phyloP scores from a whole-genome alignment of 495 filamentous ascomycete species.

The Penicillium salamii region DNA sequence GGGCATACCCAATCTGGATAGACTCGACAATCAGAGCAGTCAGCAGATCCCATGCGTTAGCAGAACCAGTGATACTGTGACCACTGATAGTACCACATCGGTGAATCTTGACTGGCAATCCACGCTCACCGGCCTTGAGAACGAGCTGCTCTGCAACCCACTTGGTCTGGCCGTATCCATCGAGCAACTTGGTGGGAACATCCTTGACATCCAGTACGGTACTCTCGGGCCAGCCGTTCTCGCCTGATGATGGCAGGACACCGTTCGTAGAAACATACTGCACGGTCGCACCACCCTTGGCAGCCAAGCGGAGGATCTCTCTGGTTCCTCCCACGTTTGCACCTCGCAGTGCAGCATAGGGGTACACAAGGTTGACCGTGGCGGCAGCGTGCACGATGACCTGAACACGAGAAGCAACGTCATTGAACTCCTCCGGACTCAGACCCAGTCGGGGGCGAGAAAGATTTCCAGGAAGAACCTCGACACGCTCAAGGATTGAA shows the following conservation, averaged over 20 bases:
- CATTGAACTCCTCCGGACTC: conserved; percentile 51
- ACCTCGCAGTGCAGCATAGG: conserved; percentile 58
- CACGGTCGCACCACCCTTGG: conserved; percentile 58
- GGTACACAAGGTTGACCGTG: conserved; percentile 66
- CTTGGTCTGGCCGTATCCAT: conserved; percentile 65
- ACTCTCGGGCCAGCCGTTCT: conserved; percentile 58
- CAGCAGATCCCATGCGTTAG: conserved; percentile 66
- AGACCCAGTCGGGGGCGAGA: conserved; percentile 58
- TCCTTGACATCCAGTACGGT: conserved; percentile 55
- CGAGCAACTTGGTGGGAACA: conserved; percentile 56
- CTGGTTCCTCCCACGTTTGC: conserved; percentile 60
- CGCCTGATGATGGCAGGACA: conserved; percentile 55
- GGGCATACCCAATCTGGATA: conserved; percentile 57
- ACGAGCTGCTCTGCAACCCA: conserved; percentile 67
- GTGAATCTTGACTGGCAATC: conserved; percentile 59
- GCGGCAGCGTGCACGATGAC: conserved; percentile 66
- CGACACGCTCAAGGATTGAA: conserved; percentile 65
- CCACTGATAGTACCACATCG: conserved; percentile 64
- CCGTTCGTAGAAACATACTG: conserved; percentile 70
- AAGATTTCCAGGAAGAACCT: conserved; percentile 63
- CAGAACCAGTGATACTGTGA: conserved; percentile 59
- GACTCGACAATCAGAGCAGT: conserved; percentile 66
- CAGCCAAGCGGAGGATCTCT: conserved; percentile 62
- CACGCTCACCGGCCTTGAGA: conserved; percentile 57
- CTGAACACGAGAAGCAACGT: conserved; percentile 53